Percentiles rank a stretch among this genome's conserved stretches.
Evolutionary conservation across 305 asterid species (phyloP).

Genomic region (Ilex paraguariensis): DNA sequence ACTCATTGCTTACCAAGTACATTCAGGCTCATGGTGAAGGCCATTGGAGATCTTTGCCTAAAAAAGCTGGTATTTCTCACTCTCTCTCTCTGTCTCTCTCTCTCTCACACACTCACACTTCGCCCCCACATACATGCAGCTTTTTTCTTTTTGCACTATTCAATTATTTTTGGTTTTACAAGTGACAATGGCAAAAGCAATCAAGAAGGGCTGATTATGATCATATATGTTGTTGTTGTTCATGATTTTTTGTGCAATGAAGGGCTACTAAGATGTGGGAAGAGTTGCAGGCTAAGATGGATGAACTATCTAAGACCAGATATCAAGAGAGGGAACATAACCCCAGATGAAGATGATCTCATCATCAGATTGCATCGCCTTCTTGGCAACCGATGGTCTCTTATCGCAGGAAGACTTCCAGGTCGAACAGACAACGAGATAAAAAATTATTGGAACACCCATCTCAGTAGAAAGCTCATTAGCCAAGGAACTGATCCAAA

Average conservation of each 20-base stretch:
- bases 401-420: constrained; percentile 6
- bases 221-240: no score
- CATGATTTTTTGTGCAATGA: not conserved
- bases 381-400: constrained; percentile 8
- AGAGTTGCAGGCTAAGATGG: constrained; percentile 9
- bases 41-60: constrained; percentile 6
- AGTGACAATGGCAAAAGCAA: no score
- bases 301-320: not conserved
- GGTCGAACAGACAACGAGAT: constrained; percentile 8
- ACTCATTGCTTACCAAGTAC: constrained; percentile 3
- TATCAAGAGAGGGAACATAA: constrained; percentile 7
- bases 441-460: constrained; percentile 6
- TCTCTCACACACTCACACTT: no score
- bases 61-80: constrained; percentile 1
- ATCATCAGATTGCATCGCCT: constrained; percentile 5
- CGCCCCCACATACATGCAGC: no score
- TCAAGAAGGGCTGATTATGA: no score
- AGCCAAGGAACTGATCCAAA: no score
- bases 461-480: not conserved
- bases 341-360: constrained; percentile 3
- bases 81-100: not conserved
- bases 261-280: constrained; percentile 6
- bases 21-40: constrained; percentile 6
- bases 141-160: no score
- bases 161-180: no score